These are phyloP conservation scores for Phytophthora pseudosyringae DNA, from an alignment of 352 stramenopile genomes.

Conservation along the genomic window DNA sequence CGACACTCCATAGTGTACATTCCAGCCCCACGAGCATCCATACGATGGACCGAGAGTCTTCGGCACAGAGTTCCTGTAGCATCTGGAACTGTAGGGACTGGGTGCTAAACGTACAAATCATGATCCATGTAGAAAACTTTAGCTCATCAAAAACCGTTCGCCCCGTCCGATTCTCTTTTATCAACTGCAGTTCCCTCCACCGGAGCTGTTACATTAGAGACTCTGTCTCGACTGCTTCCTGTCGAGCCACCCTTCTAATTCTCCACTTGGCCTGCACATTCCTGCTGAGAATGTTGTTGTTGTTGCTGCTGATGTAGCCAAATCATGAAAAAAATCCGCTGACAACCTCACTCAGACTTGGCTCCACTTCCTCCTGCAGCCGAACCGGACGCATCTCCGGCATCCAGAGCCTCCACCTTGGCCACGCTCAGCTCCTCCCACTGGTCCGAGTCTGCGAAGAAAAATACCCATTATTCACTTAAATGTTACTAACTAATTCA, in stretches of 20 bases:
- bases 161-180: too few species aligned
- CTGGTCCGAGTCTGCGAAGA: constrained; percentile 64
- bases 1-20: too few species aligned
- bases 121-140: too few species aligned
- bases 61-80: too few species aligned
- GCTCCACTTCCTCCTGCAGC: constrained; percentile 13
- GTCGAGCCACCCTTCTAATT: not conserved
- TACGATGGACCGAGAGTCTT: too few species aligned
- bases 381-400: constrained; percentile 21
- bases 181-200: too few species aligned
- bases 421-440: constrained; percentile 83
- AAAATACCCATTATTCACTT: not conserved
- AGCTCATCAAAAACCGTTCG: too few species aligned
- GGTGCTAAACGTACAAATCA: too few species aligned
- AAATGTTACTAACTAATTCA: constrained; percentile 1
- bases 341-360: constrained; percentile 20
- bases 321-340: not conserved
- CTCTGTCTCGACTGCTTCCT: not conserved
- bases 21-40: too few species aligned
- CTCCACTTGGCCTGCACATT: not conserved
- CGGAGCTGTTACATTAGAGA: not conserved
- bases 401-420: constrained; percentile 58
- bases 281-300: not conserved
- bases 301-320: constrained; percentile 2
- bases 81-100: too few species aligned